Base-by-base conservation (phyloP, 2,329 filamentous ascomycete genomes). In the Fulvia fulva region DNA sequence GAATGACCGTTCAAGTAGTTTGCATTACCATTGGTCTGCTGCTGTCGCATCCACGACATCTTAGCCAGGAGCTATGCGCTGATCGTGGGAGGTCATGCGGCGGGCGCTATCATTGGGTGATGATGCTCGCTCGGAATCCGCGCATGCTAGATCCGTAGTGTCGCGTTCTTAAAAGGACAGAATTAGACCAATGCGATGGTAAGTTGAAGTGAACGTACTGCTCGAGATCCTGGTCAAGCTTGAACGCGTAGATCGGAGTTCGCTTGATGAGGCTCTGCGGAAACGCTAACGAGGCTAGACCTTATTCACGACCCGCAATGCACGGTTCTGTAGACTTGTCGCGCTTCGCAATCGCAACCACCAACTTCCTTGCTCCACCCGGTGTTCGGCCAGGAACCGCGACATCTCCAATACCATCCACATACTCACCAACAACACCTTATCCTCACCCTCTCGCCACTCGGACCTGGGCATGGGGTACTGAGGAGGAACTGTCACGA, bases 1-100 rank as follows among this genome's bases (percentile, higher is more conserved):
- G 67, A 64, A 56, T 73, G 67, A 51, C 74, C 73, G 58, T 78
- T 78, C 32, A 73, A 67, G 63, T 76, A 74, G 30, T 53, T 58
- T 32, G 57, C 52, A 34, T 45, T 55, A 54, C 63, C 64, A 56
- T 66, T 65, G 37, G 58, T 54, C 54, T 55, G 61, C 57, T 50
- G 47, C 26, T 58, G 58, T 22, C 61, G 61, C 61, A 59, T 62
- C 57, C 58, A 63, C 26, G 63, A 63, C 61, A 64, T 63, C 30
- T 37, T 57, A 51, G 53, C 53, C 49, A 53, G 22, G 53, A 49
- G 49, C 57, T 51, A 26, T 19, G 23, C 28, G 43, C n/a, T 22
- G n/a, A 7, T 28, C 43, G 34, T 21, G 37, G 25, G 25, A 26
- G 12, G 11, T 28, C 47, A 50, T 43, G n/a, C 26, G 51, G 26